Evolutionary conservation across 2,329 filamentous ascomycete genomes (phyloP), one percentile per base, ranked within the genome.

Genomic region (Microascus cirrosus): DNA sequence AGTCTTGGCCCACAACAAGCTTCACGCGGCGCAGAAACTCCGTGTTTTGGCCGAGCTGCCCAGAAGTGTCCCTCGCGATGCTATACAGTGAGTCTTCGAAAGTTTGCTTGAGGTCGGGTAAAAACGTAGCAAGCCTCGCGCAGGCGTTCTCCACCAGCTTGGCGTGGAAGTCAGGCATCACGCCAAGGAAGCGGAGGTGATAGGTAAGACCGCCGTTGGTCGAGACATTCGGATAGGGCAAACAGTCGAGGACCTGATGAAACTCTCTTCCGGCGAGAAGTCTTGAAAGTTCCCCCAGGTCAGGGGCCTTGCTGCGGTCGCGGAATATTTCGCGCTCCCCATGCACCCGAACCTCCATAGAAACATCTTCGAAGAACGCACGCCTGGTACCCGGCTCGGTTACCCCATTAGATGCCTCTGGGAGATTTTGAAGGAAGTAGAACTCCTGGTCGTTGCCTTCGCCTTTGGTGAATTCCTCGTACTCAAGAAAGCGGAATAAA

Each of bases 401-500:
- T 18, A 59, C 54, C 12, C 54, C 52, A 6, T 55, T 54, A 55
- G 58, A n/a, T 24, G 57, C 66, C 61, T n/a, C 65, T 63, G 52
- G 66, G 66, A 52, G 69, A 69, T 65, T 71, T 22, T 70, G 73
- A 15, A 65, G 69, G 61, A 71, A 72, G 54, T 61, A 68, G 2
- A 71, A 67, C 63, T 76, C 66, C 53, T 73, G 69, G 2, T 78
- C 70, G 1, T 67, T 73, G 18, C 73, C 70, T 10, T 68, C 67
- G 1, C 72, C 66, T 5, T 73, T 63, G 1, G 66, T 57, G 2
- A 69, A 65, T 62, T 80, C 76, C 2, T 67, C 62, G 53, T 82
- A 83, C 12, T 76, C 78, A 4, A 84, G 68, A 13, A 72, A 71
- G 15, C 67, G 68, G 62, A 83, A 79, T 13, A 83, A 71, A 24